Percentiles rank a stretch among this genome's conserved stretches.
These are phyloP conservation scores for Dictyostelium citrinum DNA, from an alignment of 78 protist genomes.

Conservation along the genomic window DNA sequence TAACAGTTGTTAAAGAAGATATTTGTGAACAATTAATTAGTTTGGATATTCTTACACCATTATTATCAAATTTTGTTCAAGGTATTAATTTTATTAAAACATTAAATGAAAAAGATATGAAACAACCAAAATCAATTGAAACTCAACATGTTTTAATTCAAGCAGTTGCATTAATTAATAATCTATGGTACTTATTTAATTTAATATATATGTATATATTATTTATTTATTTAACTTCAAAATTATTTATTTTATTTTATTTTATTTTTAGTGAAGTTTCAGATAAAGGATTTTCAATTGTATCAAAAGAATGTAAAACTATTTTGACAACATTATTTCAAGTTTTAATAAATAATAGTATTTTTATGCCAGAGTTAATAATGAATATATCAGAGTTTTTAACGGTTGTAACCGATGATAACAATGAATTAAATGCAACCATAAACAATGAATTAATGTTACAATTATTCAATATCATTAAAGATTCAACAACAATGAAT, in stretches of 20 bases:
- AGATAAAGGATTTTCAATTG: slow-evolving; percentile 23
- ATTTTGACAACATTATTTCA: slow-evolving; percentile 3
- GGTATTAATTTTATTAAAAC: neutral
- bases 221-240: neutral
- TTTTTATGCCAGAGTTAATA: slow-evolving; percentile 15
- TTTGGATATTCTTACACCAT: slow-evolving; percentile 25
- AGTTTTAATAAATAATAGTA: neutral
- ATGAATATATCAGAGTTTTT: slow-evolving; percentile 21
- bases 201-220: neutral
- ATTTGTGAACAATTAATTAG: neutral
- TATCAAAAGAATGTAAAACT: neutral
- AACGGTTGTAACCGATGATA: slow-evolving; percentile 52
- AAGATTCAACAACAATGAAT: neutral
- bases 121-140: neutral
- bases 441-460: slow-evolving; percentile 7
- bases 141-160: slow-evolving; percentile 56
- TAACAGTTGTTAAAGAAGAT: neutral
- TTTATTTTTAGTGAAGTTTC: slow-evolving; percentile 24
- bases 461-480: neutral
- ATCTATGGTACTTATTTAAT: slow-evolving; percentile 10
- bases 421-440: neutral
- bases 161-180: slow-evolving; percentile 32
- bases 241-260: neutral
- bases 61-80: slow-evolving; percentile 17
- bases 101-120: neutral